Conservation (phyloP, 2,329 filamentous ascomycete genomes). For the Cercospora canescens region DNA sequence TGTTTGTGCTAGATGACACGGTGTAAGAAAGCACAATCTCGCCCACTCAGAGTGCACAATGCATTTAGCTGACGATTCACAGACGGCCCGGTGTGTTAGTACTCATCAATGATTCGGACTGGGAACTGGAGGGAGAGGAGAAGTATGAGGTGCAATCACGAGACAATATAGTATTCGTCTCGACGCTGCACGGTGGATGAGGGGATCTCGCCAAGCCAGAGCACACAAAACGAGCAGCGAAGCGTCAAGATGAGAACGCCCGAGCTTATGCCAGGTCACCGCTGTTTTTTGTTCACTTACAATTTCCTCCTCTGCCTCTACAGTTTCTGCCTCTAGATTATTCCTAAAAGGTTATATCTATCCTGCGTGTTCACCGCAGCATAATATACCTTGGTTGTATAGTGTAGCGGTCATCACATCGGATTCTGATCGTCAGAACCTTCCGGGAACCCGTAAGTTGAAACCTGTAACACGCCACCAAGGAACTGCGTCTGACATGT, state of each 20-base stretch:
- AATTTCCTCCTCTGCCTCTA: too few species aligned
- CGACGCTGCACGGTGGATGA: conserved; percentile 90
- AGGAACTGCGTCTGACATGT: not conserved
- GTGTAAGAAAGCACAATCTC: conserved; percentile 57
- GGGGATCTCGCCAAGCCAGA: not conserved
- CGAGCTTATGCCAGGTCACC: too few species aligned
- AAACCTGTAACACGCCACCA: not conserved
- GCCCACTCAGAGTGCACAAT: too few species aligned
- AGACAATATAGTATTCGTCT: conserved; percentile 94
- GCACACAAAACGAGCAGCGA: not conserved
- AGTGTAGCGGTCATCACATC: conserved; percentile 3
- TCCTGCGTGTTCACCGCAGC: too few species aligned
- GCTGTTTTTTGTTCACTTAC: too few species aligned
- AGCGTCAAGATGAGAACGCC: too few species aligned
- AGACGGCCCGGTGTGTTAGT: conserved; percentile 95
- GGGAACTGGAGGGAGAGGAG: conserved; percentile 96
- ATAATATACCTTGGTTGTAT: too few species aligned
- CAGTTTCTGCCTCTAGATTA: too few species aligned
- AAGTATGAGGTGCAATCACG: conserved; percentile 77
- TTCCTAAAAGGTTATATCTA: too few species aligned
- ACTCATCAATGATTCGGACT: conserved; percentile 95
- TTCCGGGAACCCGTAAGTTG: not conserved
- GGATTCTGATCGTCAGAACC: not conserved
- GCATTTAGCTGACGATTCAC: not conserved
- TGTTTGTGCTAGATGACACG: conserved; percentile 84